Conservation (phyloP, 768 basidiomycete genomes). For the Daedaleopsis sinensis region DNA sequence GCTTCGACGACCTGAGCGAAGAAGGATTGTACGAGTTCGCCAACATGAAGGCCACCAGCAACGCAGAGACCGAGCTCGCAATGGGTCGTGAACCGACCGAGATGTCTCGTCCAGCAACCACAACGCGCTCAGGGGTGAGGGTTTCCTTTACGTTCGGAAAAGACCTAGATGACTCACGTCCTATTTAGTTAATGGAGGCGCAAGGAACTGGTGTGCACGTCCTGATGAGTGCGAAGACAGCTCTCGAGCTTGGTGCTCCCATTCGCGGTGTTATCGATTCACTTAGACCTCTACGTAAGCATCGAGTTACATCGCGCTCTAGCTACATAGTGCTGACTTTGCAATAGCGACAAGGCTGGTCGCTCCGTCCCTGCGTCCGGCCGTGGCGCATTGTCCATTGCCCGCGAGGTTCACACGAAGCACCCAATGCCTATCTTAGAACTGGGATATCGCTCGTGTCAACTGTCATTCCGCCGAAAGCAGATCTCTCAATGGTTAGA, state of each 20-base stretch:
- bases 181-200: conserved; percentile 86
- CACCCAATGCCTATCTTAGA: conserved; percentile 81
- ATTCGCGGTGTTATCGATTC: conserved; percentile 93
- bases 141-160: not conserved
- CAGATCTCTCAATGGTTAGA: conserved; percentile 95
- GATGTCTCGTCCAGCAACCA: conserved; percentile 97
- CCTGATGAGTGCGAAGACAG: conserved; percentile 96
- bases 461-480: conserved; percentile 91
- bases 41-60: conserved; percentile 99
- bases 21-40: conserved; percentile 99
- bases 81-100: conserved; percentile 99
- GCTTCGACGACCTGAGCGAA: conserved; percentile 97
- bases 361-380: conserved; percentile 98
- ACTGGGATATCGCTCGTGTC: conserved; percentile 87
- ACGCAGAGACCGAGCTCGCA: conserved; percentile 95
- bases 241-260: conserved; percentile 90
- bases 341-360: conserved; percentile 90
- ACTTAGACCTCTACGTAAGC: conserved; percentile 93
- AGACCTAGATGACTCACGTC: not conserved
- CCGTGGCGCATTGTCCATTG: conserved; percentile 87
- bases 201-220: conserved; percentile 97
- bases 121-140: conserved; percentile 90
- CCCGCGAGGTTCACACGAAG: conserved; percentile 80
- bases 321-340: conserved; percentile 6
- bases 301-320: conserved; percentile 16